Conservation (phyloP, 805 yeast species). For the Kodamaea restingae region DNA sequence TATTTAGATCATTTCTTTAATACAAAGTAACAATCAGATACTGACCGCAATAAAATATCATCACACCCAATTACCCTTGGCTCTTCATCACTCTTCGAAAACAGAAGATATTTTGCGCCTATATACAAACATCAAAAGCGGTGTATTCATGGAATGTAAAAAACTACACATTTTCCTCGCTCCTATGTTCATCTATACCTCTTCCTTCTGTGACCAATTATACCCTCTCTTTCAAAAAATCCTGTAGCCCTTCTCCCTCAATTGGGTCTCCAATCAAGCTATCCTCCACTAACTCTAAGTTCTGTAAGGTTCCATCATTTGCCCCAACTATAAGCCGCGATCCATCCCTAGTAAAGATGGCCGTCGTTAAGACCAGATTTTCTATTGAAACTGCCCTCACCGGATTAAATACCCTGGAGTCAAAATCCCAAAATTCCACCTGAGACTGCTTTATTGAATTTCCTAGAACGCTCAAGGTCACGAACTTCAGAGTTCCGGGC, state of each 20-base stretch:
- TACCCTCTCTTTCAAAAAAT: slow-evolving; percentile 4
- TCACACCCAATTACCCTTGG: not conserved
- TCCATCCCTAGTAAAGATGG: slow-evolving; percentile 18
- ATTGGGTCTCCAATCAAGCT: not conserved
- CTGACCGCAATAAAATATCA: not conserved
- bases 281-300: slow-evolving; percentile 6
- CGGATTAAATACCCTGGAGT: slow-evolving; percentile 16
- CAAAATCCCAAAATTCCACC: slow-evolving; percentile 31
- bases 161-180: no score
- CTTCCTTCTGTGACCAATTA: not conserved
- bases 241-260: slow-evolving; percentile 9
- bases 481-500: slow-evolving; percentile 22
- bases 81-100: no score
- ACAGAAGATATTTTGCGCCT: no score
- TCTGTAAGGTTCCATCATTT: slow-evolving; percentile 15
- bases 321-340: slow-evolving; percentile 12
- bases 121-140: no score
- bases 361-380: slow-evolving; percentile 4
- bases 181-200: no score
- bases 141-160: no score
- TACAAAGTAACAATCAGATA: not conserved
- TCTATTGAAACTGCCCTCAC: slow-evolving; percentile 13
- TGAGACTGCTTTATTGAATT: slow-evolving; percentile 8
- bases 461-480: slow-evolving; percentile 18
- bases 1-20: slow-evolving; percentile 21